Evolutionary conservation across 805 yeast species (phyloP), one percentile per base, ranked within the genome.

Genomic region (Candida anglica): DNA sequence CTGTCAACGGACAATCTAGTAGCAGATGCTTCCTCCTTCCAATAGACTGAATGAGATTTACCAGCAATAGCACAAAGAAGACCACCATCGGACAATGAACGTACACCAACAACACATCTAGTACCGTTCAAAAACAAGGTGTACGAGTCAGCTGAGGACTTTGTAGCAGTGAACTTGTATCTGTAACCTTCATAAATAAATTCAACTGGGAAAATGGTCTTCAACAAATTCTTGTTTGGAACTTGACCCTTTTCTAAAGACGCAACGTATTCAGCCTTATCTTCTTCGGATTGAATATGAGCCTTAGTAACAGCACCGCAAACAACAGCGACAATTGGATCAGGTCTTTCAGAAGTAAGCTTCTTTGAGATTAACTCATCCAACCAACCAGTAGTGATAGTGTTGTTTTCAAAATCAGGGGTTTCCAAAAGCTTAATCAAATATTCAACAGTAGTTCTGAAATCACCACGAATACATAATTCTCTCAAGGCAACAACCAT

Each of bases 261-360:
- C 6, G 72, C 60, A 32, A 76, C 71, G 64, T 83, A 94, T 42
- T 80, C 85, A 33, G 69, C 67, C 48, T 79, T 74, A 44, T 83
- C 77, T 35, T 76, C 81, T 46, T 81, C 83, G 14, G 91, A 73
- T 43, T 79, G 82, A 36, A 86, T 71, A 60, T 83, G 88, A 22
- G 98, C 96, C 61, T 86, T 87, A n/a, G 97, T 82, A 15, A 86
- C 95, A 33, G 98, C 98, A 65, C 99, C 99, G 66, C 97, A 89
- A 36, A 93, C 74, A 32, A 91, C 93, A 21, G 98, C 98, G 39
- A 89, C 58, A 33, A 77, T 74, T 28, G 88, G 77, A 60, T 94
- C 97, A 27, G 98, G 98, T 64, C 97, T 81, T 66, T 93, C 97
- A 26, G 96, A 95, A 25, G 98, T 93, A 60, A 94, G 78, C 52